Evolutionary conservation across 2,329 filamentous ascomycete genomes (phyloP).

Genomic region (Fusarium haematococcum): DNA sequence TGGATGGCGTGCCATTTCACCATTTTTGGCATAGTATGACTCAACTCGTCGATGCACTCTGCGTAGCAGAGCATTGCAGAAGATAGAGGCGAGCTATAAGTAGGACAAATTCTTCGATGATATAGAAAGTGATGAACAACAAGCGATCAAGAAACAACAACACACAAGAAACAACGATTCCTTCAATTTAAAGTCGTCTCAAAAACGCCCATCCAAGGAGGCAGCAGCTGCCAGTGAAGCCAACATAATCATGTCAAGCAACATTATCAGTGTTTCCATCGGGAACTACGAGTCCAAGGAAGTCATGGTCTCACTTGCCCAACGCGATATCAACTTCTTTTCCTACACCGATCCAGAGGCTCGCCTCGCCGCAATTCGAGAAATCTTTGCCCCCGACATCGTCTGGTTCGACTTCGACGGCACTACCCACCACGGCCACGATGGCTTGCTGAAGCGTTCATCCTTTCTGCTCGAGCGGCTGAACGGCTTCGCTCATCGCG

Average conservation of each 20-base stretch:
- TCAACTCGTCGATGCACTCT: neutral
- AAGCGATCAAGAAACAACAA: neutral
- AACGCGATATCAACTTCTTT: constrained; percentile 6
- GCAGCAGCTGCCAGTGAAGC: neutral
- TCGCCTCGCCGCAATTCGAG: neutral
- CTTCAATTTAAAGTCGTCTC: neutral
- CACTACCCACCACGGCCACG: neutral
- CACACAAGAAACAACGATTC: neutral
- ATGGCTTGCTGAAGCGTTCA: neutral
- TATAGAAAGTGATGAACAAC: neutral
- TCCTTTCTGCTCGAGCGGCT: neutral
- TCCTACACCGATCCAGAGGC: neutral
- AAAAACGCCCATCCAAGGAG: neutral
- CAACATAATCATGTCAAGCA: neutral
- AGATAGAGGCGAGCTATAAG: neutral
- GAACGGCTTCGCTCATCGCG: neutral
- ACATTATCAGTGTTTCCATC: neutral
- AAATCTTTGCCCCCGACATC: neutral
- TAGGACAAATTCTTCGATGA: neutral
- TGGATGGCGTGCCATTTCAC: neutral
- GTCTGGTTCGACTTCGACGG: neutral
- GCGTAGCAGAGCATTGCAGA: neutral
- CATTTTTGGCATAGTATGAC: neutral
- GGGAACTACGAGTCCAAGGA: neutral
- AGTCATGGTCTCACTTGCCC: neutral